Conservation (phyloP, 768 basidiomycete genomes). For the Tylopilus rubrobrunneus region DNA sequence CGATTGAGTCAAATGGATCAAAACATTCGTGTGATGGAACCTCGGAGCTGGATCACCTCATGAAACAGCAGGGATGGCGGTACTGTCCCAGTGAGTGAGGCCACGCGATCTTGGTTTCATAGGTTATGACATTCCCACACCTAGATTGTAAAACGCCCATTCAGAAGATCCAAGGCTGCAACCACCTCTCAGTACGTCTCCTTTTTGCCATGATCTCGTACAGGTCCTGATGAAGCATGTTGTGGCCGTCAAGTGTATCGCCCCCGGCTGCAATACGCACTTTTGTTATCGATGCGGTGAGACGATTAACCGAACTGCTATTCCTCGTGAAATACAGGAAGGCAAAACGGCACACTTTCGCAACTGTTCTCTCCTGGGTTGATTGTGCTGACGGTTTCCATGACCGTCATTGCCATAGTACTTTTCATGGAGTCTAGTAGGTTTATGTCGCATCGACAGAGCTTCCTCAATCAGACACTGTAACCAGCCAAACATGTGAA, state of each 20-base stretch:
- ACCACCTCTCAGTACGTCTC: slow-evolving; percentile 53
- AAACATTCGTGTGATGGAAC: slow-evolving; percentile 58
- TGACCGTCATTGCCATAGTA: too few species aligned
- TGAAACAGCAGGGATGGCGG: slow-evolving; percentile 55
- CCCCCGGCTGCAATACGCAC: slow-evolving; percentile 55
- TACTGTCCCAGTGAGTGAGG: slow-evolving; percentile 50
- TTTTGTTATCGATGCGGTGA: slow-evolving; percentile 52
- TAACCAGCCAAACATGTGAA: not conserved
- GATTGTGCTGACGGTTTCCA: not conserved
- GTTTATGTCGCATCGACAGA: not conserved
- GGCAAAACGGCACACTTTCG: slow-evolving; percentile 34
- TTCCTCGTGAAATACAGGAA: slow-evolving; percentile 28
- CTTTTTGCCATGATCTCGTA: not conserved
- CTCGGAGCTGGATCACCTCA: slow-evolving; percentile 47
- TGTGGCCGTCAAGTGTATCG: slow-evolving; percentile 39
- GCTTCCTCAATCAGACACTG: not conserved
- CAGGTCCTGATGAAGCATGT: not conserved
- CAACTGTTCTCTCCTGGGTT: slow-evolving; percentile 24
- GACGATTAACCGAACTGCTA: slow-evolving; percentile 40
- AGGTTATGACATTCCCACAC: not conserved
- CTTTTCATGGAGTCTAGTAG: not conserved
- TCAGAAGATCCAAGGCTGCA: slow-evolving; percentile 50
- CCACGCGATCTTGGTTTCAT: not conserved
- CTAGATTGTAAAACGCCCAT: slow-evolving; percentile 47
- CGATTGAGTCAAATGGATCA: slow-evolving; percentile 31